Conservation (phyloP, 257 asterid genomes). For the Penstemon davidsonii region DNA sequence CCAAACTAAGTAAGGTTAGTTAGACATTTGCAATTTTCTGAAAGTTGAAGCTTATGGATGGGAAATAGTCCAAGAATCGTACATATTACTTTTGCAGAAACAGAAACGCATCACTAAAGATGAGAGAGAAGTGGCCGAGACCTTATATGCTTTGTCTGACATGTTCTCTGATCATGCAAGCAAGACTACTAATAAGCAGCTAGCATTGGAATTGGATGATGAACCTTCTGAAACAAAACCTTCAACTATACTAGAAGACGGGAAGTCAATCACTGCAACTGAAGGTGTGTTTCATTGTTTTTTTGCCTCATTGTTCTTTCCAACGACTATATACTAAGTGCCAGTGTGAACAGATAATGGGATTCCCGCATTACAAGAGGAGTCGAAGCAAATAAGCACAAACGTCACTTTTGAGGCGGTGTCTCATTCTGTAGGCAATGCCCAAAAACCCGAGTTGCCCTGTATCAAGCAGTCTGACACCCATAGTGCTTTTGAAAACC, state of each 20-base stretch:
- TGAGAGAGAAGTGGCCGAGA: slow-evolving; percentile 90
- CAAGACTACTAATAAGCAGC: slow-evolving; percentile 23
- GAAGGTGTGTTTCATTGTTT: slow-evolving; percentile 36
- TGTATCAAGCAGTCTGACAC: slow-evolving; percentile 27
- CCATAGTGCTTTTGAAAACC: slow-evolving; percentile 28
- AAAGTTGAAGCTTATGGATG: slow-evolving; percentile 12
- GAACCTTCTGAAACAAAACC: slow-evolving; percentile 44
- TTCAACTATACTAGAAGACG: slow-evolving; percentile 32
- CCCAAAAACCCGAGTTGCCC: slow-evolving; percentile 28
- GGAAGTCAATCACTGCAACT: slow-evolving; percentile 29
- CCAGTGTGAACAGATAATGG: slow-evolving; percentile 28
- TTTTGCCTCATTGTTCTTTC: slow-evolving; percentile 4
- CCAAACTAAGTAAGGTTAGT: slow-evolving; percentile 64
- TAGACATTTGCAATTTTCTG: slow-evolving; percentile 15
- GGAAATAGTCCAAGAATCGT: background rate
- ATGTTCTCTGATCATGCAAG: slow-evolving; percentile 39
- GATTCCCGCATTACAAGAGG: slow-evolving; percentile 25
- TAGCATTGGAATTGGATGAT: slow-evolving; percentile 9
- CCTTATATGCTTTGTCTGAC: slow-evolving; percentile 68
- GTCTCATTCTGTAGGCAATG: slow-evolving; percentile 28
- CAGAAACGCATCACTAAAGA: slow-evolving; percentile 56
- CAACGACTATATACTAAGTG: slow-evolving; percentile 16
- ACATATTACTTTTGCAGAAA: slow-evolving; percentile 35
- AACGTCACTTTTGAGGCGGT: slow-evolving; percentile 25
- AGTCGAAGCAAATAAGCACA: slow-evolving; percentile 30